Evolutionary conservation across 2,329 filamentous ascomycete species (phyloP).

Genomic region (Camptophora hylomeconis): DNA sequence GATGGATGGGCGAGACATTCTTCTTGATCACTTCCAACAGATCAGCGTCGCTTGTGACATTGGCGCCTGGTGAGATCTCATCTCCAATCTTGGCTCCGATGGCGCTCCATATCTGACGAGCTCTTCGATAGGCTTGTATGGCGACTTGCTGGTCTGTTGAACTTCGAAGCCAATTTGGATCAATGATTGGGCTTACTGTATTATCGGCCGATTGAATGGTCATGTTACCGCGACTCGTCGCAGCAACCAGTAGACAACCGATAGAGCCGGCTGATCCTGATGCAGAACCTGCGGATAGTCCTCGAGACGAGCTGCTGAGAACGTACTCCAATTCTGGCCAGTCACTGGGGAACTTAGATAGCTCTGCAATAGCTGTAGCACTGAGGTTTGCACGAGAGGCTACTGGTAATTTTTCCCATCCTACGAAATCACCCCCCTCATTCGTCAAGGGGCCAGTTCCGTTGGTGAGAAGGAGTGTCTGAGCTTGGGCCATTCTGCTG

Average conservation of each 20-base stretch:
- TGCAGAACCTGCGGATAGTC: too few species aligned
- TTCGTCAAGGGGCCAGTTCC: constrained; percentile 4
- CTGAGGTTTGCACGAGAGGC: constrained; percentile 7
- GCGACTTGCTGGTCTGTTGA: constrained; percentile 9
- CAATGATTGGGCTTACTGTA: constrained; percentile 8
- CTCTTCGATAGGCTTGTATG: constrained; percentile 6
- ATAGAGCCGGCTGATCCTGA: constrained; percentile 10
- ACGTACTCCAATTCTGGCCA: constrained; percentile 24
- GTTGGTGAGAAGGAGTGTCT: constrained; percentile 1
- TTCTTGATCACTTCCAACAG: constrained; percentile 17
- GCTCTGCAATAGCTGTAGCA: constrained; percentile 7
- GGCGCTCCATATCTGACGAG: constrained; percentile 1
- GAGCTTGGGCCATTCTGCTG: constrained; percentile 2
- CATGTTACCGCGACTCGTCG: constrained; percentile 19
- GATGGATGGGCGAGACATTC: constrained; percentile 22
- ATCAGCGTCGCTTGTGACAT: constrained; percentile 14
- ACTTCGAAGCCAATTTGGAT: constrained; percentile 7
- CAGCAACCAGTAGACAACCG: constrained; percentile 17
- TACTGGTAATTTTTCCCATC: constrained; percentile 20
- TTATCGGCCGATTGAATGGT: constrained; percentile 16
- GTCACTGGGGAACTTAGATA: constrained; percentile 19
- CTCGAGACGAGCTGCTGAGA: too few species aligned
- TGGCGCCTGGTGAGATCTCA: constrained; percentile 2
- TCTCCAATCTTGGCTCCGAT: neutral
- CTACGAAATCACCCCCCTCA: constrained; percentile 10